Evolutionary conservation across 257 asterid species (phyloP).

Genomic region (Solanum paucissectum): DNA sequence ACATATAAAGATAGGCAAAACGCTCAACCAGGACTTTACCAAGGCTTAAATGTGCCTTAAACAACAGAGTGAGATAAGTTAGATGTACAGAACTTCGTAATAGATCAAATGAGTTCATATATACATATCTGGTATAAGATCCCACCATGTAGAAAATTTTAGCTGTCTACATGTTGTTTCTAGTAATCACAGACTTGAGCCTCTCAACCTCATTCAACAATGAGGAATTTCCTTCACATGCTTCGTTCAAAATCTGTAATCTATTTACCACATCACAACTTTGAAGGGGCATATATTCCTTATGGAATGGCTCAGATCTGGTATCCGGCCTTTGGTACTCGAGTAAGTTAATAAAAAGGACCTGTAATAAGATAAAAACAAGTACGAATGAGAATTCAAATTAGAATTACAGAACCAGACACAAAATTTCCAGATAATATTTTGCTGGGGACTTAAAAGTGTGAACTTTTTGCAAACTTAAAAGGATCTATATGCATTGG

Average conservation of each 20-base stretch:
- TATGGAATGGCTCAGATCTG: neutral
- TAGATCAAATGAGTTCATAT: neutral
- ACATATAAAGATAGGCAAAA: neutral
- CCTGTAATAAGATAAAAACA: constrained; percentile 30
- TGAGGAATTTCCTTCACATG: constrained; percentile 42
- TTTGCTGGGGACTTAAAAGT: neutral
- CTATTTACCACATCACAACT: constrained; percentile 31
- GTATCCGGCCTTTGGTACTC: constrained; percentile 25
- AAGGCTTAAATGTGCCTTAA: neutral
- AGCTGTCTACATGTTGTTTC: neutral
- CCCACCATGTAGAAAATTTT: neutral
- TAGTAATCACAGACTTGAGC: constrained; percentile 29
- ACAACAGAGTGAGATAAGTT: neutral
- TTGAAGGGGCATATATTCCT: constrained; percentile 3
- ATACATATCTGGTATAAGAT: neutral
- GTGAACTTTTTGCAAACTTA: neutral
- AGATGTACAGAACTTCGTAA: neutral
- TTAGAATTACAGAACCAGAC: neutral
- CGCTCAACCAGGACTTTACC: neutral
- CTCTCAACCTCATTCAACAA: constrained; percentile 33
- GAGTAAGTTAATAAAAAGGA: constrained; percentile 53
- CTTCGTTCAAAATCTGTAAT: constrained; percentile 44
- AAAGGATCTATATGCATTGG: neutral
- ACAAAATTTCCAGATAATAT: neutral
- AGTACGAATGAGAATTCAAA: neutral